A percentile compares a stretch with the other conserved stretches of the same genome.
These are phyloP conservation scores for Ensete glaucum DNA, from an alignment of 176 grass and related monocot species.

Conservation along the genomic window DNA sequence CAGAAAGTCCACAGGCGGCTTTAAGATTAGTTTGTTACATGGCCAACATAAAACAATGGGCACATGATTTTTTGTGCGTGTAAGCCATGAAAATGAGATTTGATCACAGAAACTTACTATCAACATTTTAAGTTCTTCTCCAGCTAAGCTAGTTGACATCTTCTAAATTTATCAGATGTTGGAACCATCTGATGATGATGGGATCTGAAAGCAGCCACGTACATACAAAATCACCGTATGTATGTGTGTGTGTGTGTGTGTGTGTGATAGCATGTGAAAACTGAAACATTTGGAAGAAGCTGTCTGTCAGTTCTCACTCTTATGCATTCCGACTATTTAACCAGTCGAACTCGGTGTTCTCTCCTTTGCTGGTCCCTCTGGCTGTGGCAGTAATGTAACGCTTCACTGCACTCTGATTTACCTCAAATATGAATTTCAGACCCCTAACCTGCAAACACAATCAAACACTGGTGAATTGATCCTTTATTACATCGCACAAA, in stretches of 20 bases:
- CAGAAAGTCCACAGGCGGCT: no score
- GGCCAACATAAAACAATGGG: no score
- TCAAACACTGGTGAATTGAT: not conserved
- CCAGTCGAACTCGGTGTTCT: not conserved
- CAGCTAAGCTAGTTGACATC: no score
- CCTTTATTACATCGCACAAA: not conserved
- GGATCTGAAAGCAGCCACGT: not conserved
- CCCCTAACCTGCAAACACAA: conserved; percentile 39
- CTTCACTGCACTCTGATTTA: conserved; percentile 24
- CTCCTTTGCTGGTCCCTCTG: not conserved
- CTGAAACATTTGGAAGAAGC: not conserved
- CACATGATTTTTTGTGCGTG: no score
- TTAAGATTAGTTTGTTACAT: no score
- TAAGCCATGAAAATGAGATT: no score
- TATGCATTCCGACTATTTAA: not conserved
- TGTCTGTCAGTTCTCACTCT: not conserved
- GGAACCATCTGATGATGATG: not conserved
- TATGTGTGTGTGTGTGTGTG: no score
- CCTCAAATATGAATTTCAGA: conserved; percentile 54
- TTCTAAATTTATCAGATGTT: not conserved
- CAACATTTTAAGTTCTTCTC: no score
- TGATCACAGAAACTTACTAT: no score
- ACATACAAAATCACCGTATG: not conserved
- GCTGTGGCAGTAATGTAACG: not conserved
- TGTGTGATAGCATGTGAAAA: not conserved